Percentiles rank a stretch among this genome's conserved stretches.
Conservation (phyloP, 2,329 filamentous ascomycete species). For the Ophiostoma sp. region DNA sequence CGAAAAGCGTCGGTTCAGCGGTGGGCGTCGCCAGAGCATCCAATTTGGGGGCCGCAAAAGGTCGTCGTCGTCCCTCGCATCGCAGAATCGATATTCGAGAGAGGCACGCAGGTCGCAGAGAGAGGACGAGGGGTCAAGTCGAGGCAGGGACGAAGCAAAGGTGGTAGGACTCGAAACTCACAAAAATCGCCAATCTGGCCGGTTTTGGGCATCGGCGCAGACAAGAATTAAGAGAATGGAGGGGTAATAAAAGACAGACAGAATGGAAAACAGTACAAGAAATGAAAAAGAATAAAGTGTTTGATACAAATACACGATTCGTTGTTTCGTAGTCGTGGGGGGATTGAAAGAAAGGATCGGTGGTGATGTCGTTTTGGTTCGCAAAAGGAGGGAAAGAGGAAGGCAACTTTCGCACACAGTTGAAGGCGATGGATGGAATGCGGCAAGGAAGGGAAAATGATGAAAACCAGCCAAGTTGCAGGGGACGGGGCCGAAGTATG, state of each 20-base stretch:
- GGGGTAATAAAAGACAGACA: constrained; percentile 7
- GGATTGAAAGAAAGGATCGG: not conserved
- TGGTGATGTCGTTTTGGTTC: constrained; percentile 16
- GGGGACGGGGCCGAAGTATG: not conserved
- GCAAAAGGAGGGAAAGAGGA: not conserved
- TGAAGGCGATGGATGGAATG: not conserved
- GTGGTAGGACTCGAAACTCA: constrained; percentile 15
- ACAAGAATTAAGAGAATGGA: not conserved
- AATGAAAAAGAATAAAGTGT: constrained; percentile 11
- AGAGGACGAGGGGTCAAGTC: not conserved
- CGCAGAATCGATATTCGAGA: not conserved
- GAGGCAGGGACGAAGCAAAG: not conserved
- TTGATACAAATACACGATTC: constrained; percentile 23
- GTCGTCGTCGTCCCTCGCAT: not conserved
- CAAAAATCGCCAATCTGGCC: constrained; percentile 23
- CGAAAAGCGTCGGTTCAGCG: not conserved
- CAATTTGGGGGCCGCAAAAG: not conserved
- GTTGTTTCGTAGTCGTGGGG: constrained; percentile 20
- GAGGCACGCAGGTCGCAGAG: not conserved
- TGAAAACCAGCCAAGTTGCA: constrained; percentile 4
- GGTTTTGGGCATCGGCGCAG: constrained; percentile 7
- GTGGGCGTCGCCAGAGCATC: not conserved
- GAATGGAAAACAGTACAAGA: constrained; percentile 12
- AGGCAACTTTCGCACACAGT: not conserved
- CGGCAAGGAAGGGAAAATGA: not conserved